phyloP scores from a whole-genome alignment of 768 basidiomycete genomes.

The Tricholoma saponaceum region DNA sequence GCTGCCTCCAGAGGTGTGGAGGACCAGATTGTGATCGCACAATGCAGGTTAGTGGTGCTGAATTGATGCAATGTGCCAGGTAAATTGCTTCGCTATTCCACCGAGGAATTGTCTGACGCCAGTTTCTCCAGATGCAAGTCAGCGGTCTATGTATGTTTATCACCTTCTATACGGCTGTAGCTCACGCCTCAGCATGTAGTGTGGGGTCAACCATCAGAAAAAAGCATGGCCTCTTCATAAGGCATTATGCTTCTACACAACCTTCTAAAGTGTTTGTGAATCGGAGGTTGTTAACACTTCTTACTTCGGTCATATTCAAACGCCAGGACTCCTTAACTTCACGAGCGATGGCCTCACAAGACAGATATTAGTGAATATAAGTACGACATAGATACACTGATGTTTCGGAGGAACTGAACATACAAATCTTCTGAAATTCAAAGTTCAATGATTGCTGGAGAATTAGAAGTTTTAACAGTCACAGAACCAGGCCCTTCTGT shows the following conservation, averaged over 20 bases:
- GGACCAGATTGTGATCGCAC: conserved; percentile 21
- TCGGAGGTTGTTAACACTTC: not conserved
- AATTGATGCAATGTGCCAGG: conserved; percentile 35
- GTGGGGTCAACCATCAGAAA: conserved; percentile 31
- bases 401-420: not conserved
- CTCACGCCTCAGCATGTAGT: conserved; percentile 19
- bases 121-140: conserved; percentile 32
- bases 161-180: not conserved
- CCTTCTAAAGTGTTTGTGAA: conserved; percentile 21
- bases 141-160: conserved; percentile 35
- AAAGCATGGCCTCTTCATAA: conserved; percentile 34
- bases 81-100: conserved; percentile 11
- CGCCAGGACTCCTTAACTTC: no score
- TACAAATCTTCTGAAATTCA: not conserved
- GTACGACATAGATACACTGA: no score
- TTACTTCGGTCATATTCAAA: no score
- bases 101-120: not conserved
- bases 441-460: conserved; percentile 11
- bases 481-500: conserved; percentile 13
- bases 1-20: conserved; percentile 27
- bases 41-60: conserved; percentile 17
- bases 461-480: conserved; percentile 12
- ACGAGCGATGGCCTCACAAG: not conserved
- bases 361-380: not conserved
- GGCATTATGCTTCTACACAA: conserved; percentile 25